A percentile compares a stretch with the other conserved stretches of the same genome.
Evolutionary conservation across 345 rosid genomes (phyloP).

Genomic region (Arabidopsis arenosa): DNA sequence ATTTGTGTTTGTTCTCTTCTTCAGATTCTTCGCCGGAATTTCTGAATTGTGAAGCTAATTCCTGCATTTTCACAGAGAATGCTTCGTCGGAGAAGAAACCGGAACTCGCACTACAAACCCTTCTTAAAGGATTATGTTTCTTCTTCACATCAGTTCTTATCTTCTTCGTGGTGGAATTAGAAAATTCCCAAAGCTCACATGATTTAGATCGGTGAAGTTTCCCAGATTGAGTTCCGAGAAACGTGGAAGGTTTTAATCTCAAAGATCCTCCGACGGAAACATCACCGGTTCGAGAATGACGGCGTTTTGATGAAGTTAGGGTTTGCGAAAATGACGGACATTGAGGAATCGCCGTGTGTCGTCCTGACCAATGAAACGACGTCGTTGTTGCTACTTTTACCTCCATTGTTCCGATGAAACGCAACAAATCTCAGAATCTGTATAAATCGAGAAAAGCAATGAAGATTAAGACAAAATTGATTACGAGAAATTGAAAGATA

Average conservation of each 20-base stretch:
- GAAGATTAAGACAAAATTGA: neutral
- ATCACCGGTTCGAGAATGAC: conserved; percentile 29
- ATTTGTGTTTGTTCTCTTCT: conserved; percentile 1
- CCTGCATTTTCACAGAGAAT: conserved; percentile 40
- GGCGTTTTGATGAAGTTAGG: conserved; percentile 41
- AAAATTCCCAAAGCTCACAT: conserved; percentile 36
- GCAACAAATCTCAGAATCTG: conserved; percentile 7
- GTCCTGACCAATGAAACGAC: conserved; percentile 45
- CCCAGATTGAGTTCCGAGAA: conserved; percentile 40
- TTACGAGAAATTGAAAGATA: neutral
- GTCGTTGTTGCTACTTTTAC: conserved; percentile 42
- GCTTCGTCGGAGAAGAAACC: conserved; percentile 44
- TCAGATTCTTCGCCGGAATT: conserved; percentile 25
- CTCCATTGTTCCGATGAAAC: conserved; percentile 30
- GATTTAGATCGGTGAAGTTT: conserved; percentile 43
- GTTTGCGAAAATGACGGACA: conserved; percentile 37
- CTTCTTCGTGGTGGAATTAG: neutral
- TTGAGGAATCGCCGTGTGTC: conserved; percentile 29
- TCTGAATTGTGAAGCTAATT: conserved; percentile 33
- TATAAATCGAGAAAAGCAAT: conserved; percentile 5
- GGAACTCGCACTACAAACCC: conserved; percentile 46
- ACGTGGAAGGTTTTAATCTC: conserved; percentile 28
- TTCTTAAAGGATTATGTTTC: conserved; percentile 28
- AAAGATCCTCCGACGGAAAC: conserved; percentile 30
- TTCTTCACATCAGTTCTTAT: neutral